Evolutionary conservation across 1,139 yeast species (phyloP).

Genomic region (Pichia sp.): DNA sequence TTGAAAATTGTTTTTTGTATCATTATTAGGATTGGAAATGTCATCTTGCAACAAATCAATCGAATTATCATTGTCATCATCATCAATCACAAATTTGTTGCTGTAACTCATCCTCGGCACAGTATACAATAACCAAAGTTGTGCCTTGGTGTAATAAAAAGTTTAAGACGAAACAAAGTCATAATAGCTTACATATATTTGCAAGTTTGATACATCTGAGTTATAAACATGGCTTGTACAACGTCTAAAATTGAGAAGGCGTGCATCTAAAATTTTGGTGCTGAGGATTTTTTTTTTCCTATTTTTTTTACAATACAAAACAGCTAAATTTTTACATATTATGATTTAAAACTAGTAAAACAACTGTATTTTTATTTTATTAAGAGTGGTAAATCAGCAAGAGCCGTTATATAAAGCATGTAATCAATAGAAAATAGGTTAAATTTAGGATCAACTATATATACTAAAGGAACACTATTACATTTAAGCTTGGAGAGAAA

Average conservation of each 20-base stretch:
- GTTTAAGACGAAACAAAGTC: no score
- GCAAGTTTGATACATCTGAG: no score
- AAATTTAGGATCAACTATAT: constrained; percentile 13
- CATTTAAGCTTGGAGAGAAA: constrained; percentile 89
- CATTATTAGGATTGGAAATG: not conserved
- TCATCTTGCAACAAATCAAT: constrained; percentile 10
- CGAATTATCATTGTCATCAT: constrained; percentile 17
- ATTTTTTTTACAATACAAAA: no score
- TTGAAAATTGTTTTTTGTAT: not conserved
- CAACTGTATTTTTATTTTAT: not conserved
- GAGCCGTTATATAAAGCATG: not conserved
- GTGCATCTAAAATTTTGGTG: no score
- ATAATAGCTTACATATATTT: no score
- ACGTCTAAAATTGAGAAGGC: no score
- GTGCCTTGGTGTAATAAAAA: no score
- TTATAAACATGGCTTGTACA: no score
- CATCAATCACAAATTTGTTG: constrained; percentile 15
- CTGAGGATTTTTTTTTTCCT: no score
- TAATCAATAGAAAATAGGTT: constrained; percentile 8
- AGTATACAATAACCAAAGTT: no score
- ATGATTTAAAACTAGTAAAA: not conserved
- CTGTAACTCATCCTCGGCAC: constrained; percentile 11
- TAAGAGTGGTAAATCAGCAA: not conserved
- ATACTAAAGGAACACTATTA: constrained; percentile 9
- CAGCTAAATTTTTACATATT: no score